Conservation (phyloP, 2,329 filamentous ascomycete species). For the Fusarium anthophilum region DNA sequence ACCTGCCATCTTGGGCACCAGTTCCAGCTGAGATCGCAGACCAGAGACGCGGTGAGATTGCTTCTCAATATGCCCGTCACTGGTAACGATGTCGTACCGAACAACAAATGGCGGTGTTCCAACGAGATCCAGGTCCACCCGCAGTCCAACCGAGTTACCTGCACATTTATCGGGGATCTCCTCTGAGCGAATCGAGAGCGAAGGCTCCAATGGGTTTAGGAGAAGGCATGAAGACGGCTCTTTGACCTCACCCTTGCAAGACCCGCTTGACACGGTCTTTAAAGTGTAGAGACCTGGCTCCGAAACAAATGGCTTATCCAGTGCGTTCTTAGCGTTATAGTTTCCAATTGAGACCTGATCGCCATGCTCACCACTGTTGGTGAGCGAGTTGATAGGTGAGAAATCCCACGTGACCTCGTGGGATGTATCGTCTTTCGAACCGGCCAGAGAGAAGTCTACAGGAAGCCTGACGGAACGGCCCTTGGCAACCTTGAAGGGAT, state of each 20-base stretch:
- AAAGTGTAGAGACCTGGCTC: constrained; percentile 88
- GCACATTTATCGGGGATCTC: constrained; percentile 95
- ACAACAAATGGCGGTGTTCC: constrained; percentile 93
- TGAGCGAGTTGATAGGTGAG: constrained; percentile 75
- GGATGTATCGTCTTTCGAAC: constrained; percentile 66
- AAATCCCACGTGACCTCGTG: constrained; percentile 85
- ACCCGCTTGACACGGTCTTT: constrained; percentile 79
- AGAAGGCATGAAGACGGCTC: constrained; percentile 95
- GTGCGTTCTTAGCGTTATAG: constrained; percentile 68
- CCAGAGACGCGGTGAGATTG: constrained; percentile 70
- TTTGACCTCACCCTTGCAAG: constrained; percentile 86
- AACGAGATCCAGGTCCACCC: constrained; percentile 87
- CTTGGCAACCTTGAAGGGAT: constrained; percentile 84
- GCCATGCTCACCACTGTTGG: constrained; percentile 75
- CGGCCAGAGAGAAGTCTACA: constrained; percentile 72
- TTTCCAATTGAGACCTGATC: constrained; percentile 65
- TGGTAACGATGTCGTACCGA: constrained; percentile 75
- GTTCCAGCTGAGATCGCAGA: constrained; percentile 83
- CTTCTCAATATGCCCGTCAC: constrained; percentile 63
- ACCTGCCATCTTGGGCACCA: constrained; percentile 83
- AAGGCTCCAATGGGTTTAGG: constrained; percentile 89
- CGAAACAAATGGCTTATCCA: constrained; percentile 73
- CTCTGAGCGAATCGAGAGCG: constrained; percentile 76
- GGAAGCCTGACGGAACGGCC: constrained; percentile 75
- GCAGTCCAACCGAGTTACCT: constrained; percentile 89